Evolutionary conservation across 345 rosid species (phyloP).

Genomic region (Linum tenue): DNA sequence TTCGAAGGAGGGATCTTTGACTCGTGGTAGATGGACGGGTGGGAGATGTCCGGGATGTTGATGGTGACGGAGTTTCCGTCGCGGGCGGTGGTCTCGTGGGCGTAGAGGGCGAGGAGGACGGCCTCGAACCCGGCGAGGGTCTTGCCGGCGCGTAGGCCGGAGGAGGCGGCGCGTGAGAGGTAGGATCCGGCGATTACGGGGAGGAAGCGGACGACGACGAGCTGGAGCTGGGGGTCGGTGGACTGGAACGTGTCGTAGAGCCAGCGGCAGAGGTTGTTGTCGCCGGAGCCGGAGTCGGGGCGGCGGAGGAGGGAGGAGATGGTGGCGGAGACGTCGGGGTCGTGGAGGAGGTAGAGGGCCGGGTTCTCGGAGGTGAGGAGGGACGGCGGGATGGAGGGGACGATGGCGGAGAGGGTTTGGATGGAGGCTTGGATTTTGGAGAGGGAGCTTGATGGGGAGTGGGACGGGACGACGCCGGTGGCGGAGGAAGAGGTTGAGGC

Average conservation of each 20-base stretch:
- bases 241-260: slow-evolving; percentile 83
- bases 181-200: slow-evolving; percentile 63
- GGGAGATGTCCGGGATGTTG: slow-evolving; percentile 59
- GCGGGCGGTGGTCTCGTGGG: slow-evolving; percentile 57
- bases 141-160: slow-evolving; percentile 20
- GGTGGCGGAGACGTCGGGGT: slow-evolving; percentile 42
- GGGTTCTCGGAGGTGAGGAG: slow-evolving; percentile 32
- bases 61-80: slow-evolving; percentile 54
- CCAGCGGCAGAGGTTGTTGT: slow-evolving; percentile 80
- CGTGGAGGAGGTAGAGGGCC: slow-evolving; percentile 42
- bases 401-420: slow-evolving; percentile 37
- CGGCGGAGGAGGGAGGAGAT: slow-evolving; percentile 59
- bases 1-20: slow-evolving; percentile 22
- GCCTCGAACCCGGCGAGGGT: slow-evolving; percentile 83
- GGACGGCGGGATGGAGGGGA: slow-evolving; percentile 33
- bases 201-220: slow-evolving; percentile 63
- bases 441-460: slow-evolving; percentile 9
- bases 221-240: slow-evolving; percentile 45
- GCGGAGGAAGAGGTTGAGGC: slow-evolving; percentile 4
- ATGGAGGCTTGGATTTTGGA: slow-evolving; percentile 32
- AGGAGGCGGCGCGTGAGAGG: slow-evolving; percentile 54
- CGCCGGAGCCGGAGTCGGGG: slow-evolving; percentile 69
- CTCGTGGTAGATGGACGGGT: slow-evolving; percentile 72
- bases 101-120: slow-evolving; percentile 62
- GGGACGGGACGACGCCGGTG: not conserved